These are phyloP conservation scores for Zymoseptoria ardabiliae DNA, from an alignment of 2,329 filamentous ascomycete genomes.

Conservation along the genomic window DNA sequence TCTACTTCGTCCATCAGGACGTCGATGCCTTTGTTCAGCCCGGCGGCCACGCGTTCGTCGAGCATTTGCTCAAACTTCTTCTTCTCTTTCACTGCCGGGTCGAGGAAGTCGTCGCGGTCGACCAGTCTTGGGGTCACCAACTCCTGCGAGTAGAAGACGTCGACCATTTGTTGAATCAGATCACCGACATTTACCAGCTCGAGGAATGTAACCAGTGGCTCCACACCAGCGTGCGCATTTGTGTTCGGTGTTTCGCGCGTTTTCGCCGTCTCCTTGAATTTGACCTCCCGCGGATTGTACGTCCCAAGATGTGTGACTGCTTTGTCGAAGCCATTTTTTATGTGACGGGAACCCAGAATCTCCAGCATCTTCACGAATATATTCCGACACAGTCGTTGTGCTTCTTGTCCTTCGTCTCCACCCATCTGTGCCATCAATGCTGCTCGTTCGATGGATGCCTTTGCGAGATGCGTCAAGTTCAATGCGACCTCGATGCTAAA, in stretches of 20 bases:
- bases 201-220: slow-evolving; percentile 88
- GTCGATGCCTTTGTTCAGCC: slow-evolving; percentile 94
- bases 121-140: slow-evolving; percentile 73
- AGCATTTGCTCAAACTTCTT: slow-evolving; percentile 99
- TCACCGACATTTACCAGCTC: slow-evolving; percentile 98
- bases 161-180: slow-evolving; percentile 96
- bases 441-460: slow-evolving; percentile 76
- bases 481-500: slow-evolving; percentile 96
- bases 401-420: slow-evolving; percentile 68
- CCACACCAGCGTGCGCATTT: slow-evolving; percentile 51
- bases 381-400: slow-evolving; percentile 77
- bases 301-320: slow-evolving; percentile 83
- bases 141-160: slow-evolving; percentile 97
- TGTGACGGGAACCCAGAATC: slow-evolving; percentile 76
- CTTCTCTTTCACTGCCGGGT: slow-evolving; percentile 86
- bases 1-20: slow-evolving; percentile 98
- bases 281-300: slow-evolving; percentile 82
- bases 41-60: slow-evolving; percentile 90
- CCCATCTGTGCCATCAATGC: slow-evolving; percentile 75
- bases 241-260: slow-evolving; percentile 3
- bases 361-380: slow-evolving; percentile 83
- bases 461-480: slow-evolving; percentile 79
- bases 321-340: slow-evolving; percentile 88
- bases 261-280: slow-evolving; percentile 34
- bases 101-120: slow-evolving; percentile 89